A percentile compares a stretch with the other conserved stretches of the same genome.
Conservation (phyloP, 2,329 filamentous ascomycete genomes). For the Colletotrichum liaoningense region DNA sequence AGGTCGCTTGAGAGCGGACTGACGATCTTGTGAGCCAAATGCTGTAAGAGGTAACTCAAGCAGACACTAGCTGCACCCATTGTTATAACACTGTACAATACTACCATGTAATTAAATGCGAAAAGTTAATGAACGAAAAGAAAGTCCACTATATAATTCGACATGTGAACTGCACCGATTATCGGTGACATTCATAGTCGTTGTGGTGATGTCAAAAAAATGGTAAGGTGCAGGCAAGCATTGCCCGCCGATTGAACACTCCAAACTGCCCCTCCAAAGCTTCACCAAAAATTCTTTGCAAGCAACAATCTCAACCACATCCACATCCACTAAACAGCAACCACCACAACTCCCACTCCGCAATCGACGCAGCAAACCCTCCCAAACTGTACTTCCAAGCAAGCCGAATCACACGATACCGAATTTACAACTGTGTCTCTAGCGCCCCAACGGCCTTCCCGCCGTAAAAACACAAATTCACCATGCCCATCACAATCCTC, state of each 20-base stretch:
- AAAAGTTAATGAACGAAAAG: not conserved
- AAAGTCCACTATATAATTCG: not conserved
- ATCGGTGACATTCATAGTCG: not conserved
- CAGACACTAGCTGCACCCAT: not conserved
- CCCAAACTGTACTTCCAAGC: not conserved
- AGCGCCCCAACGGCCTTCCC: not conserved
- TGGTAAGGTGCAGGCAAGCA: not conserved
- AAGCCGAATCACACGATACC: not conserved
- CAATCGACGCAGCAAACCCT: not conserved
- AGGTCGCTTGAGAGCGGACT: not conserved
- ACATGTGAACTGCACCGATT: not conserved
- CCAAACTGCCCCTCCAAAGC: slow-evolving; percentile 33
- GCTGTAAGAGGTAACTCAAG: not conserved
- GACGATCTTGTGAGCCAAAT: not conserved
- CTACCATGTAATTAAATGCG: not conserved
- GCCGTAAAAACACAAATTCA: not conserved
- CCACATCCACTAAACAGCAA: slow-evolving; percentile 10
- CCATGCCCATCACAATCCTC: slow-evolving; percentile 62
- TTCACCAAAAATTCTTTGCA: slow-evolving; percentile 36
- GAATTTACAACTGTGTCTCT: not conserved
- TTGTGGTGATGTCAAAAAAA: not conserved
- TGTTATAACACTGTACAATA: slow-evolving; percentile 17
- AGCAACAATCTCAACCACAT: slow-evolving; percentile 10
- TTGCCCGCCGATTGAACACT: slow-evolving; percentile 1
- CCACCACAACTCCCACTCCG: not conserved